A percentile compares a stretch with the other conserved stretches of the same genome.
Conservation (phyloP, 2,329 filamentous ascomycete genomes). For the Boeremia exigua region DNA sequence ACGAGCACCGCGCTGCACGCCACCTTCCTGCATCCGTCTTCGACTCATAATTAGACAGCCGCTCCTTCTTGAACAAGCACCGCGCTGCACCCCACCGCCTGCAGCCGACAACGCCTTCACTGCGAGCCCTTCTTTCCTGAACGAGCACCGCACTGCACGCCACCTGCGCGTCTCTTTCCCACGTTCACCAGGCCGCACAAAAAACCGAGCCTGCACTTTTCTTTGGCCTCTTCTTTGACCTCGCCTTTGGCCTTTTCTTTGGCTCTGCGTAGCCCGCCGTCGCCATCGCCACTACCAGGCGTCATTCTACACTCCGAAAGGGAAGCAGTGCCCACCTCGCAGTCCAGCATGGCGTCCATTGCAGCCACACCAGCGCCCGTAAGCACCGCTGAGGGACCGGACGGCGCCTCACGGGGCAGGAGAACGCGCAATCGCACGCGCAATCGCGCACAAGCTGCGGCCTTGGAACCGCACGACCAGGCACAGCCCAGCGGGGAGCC, state of each 20-base stretch:
- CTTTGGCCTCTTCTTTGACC: not conserved
- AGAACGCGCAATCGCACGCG: constrained; percentile 34
- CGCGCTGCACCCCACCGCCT: not conserved
- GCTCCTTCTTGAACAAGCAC: too few relatives aligned
- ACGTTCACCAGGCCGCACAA: constrained; percentile 40
- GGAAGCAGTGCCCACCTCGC: constrained; percentile 1
- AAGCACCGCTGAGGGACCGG: constrained; percentile 17
- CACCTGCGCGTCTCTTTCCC: not conserved
- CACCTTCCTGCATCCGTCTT: not conserved
- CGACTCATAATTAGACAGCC: too few relatives aligned
- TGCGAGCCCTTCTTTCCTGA: constrained; percentile 15
- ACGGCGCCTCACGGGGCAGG: constrained; percentile 27
- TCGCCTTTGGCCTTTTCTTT: not conserved
- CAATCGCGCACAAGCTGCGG: constrained; percentile 19
- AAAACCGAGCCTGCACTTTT: constrained; percentile 32
- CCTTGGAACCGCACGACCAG: constrained; percentile 26
- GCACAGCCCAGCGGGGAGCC: constrained; percentile 20
- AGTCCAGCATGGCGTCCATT: constrained; percentile 30
- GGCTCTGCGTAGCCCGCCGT: not conserved
- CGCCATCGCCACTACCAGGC: not conserved
- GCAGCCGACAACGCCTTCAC: constrained; percentile 6
- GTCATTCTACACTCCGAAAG: constrained; percentile 2
- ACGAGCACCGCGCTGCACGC: constrained; percentile 10
- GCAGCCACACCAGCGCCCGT: constrained; percentile 20
- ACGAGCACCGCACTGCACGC: too few relatives aligned